Conservation (phyloP, 495 filamentous ascomycete genomes). For the Podospora comata region DNA sequence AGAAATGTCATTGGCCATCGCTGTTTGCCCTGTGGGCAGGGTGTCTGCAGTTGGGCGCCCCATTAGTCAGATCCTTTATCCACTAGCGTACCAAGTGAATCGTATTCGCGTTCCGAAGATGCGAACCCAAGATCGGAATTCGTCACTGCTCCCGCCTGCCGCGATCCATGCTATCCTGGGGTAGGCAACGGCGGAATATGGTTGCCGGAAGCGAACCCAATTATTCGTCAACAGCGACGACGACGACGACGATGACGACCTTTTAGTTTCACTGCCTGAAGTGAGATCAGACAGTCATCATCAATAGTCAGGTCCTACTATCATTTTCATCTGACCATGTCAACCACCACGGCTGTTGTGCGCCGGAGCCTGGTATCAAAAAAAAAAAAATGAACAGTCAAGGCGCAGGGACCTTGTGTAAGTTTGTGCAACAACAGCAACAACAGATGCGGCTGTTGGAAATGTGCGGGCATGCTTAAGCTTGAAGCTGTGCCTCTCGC, state of each 20-base stretch:
- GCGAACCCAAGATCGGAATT: conserved; percentile 10
- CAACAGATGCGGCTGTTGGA: not conserved
- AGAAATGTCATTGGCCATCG: not conserved
- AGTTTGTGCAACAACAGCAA: not conserved
- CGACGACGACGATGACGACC: no score
- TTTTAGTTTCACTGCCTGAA: not conserved
- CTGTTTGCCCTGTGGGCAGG: not conserved
- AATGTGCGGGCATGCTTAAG: not conserved
- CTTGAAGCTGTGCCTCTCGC: conserved; percentile 5
- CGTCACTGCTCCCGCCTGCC: not conserved
- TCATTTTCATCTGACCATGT: not conserved
- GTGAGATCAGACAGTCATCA: not conserved
- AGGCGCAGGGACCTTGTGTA: not conserved
- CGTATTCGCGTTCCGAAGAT: conserved; percentile 20
- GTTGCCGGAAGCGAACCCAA: not conserved
- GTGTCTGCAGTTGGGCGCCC: conserved; percentile 6
- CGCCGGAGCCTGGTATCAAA: not conserved
- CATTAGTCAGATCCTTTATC: conserved; percentile 21
- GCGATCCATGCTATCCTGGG: not conserved
- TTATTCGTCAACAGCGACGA: not conserved
- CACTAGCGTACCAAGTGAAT: conserved; percentile 17
- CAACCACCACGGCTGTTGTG: not conserved
- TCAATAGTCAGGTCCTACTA: no score
- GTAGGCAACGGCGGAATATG: not conserved
- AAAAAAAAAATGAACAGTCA: not conserved